Evolutionary conservation across 164 flowering plant genomes (phyloP).

Genomic region (Annona cherimola): DNA sequence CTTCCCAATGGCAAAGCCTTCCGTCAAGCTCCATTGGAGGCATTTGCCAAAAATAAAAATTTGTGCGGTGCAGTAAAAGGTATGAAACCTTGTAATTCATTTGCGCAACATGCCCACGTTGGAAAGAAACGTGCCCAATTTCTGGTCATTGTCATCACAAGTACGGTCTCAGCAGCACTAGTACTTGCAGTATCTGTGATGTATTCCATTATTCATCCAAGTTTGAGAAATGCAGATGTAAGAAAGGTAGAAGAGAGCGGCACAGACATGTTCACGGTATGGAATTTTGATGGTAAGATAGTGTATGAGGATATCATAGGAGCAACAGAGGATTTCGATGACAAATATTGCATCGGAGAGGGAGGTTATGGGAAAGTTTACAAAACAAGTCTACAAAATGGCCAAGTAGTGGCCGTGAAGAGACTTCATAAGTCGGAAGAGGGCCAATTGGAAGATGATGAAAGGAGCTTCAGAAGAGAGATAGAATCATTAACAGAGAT

Average conservation of each 20-base stretch:
- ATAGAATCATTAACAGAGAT: neutral
- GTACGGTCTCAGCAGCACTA: neutral
- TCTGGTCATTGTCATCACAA: neutral
- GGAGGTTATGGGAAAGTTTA: constrained; percentile 47
- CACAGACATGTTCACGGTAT: constrained; percentile 21
- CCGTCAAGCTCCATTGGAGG: neutral
- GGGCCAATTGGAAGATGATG: constrained; percentile 41
- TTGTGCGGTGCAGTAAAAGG: constrained; percentile 9
- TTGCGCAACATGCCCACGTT: neutral
- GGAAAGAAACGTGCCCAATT: neutral
- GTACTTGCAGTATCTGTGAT: neutral
- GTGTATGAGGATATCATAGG: constrained; percentile 38
- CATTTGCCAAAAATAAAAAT: constrained; percentile 1
- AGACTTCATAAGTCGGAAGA: constrained; percentile 31
- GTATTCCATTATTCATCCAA: neutral
- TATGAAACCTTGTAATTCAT: constrained; percentile 2
- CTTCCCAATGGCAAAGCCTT: constrained; percentile 4
- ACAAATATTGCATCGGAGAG: constrained; percentile 47
- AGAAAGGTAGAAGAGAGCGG: neutral
- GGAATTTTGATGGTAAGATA: constrained; percentile 49
- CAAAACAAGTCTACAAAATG: constrained; percentile 19
- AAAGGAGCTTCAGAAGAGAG: constrained; percentile 12
- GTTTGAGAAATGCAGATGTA: neutral
- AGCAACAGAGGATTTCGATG: constrained; percentile 48
- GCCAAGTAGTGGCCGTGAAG: constrained; percentile 54